Evolutionary conservation across 129 eudicot genomes (phyloP).

Genomic region (Flaveria linearis): DNA sequence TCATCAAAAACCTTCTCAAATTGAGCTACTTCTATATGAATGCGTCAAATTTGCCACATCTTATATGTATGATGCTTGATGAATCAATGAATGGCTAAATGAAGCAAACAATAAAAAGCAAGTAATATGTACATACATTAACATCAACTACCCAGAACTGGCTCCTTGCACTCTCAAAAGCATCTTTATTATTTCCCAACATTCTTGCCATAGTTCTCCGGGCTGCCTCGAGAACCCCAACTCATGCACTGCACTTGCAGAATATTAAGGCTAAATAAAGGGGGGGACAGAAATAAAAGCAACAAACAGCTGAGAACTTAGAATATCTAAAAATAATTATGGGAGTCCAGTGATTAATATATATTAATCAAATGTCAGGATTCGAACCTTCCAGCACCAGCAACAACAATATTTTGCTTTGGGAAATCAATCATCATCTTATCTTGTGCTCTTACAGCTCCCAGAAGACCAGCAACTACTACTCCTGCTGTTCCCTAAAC

Average conservation of each 20-base stretch:
- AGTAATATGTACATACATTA: conserved; percentile 49
- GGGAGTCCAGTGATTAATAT: background rate
- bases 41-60: background rate
- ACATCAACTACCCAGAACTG: conserved; percentile 98
- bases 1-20: no score
- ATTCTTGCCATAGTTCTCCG: conserved; percentile 98
- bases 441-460: conserved; percentile 74
- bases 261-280: conserved; percentile 8
- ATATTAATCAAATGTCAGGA: background rate
- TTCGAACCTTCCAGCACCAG: conserved; percentile 90
- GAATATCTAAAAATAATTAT: background rate
- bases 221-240: conserved; percentile 93
- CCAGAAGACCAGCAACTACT: no score
- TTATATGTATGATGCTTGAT: conserved; percentile 1
- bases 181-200: conserved; percentile 74
- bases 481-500: no score
- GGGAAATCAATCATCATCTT: conserved; percentile 87
- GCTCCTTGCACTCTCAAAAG: conserved; percentile 83
- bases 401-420: conserved; percentile 88
- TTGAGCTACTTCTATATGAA: conserved; percentile 13
- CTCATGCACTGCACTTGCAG: conserved; percentile 73
- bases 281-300: background rate
- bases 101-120: background rate
- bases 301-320: background rate
- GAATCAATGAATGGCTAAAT: background rate